Evolutionary conservation across 2,329 filamentous ascomycete genomes (phyloP), one percentile per base, ranked within the genome.

Genomic region (Dendryphion nanum): DNA sequence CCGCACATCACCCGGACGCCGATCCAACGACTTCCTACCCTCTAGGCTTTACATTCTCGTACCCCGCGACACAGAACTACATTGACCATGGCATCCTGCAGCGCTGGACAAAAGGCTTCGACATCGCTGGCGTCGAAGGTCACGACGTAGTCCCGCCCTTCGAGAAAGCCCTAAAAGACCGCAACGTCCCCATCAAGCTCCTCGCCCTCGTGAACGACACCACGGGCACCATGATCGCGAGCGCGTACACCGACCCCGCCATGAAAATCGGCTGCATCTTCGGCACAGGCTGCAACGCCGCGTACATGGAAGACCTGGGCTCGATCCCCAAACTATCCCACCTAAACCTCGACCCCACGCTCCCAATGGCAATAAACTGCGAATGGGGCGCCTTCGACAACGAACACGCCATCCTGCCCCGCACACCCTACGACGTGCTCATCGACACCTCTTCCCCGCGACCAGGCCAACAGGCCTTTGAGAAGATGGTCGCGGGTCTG

Each of bases 221-320:
- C 33, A 97, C 91, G 14, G 93, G 93, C 57, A 98, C 93, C 20
- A 75, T 98, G 57, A 95, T 98, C 59, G 93, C 93, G 44, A 97
- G 91, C 18, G 85, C 89, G 19, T 98, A 98, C 71, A 97, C 91
- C n/a, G 90, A 98, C 63, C 74, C 83, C 31, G 81, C 83, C 53
- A 94, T 96, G 80, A 89, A 83, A 71, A 93, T 97, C 57, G 93
- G 93, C 39, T 96, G 91, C 69, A 98, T 98, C 63, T 98, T 98
- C 59, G 93, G 93, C 55, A 98, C 93, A 10, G 93, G 93, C 42
- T 96, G 93, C 73, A 98, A 98, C 60, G 93, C 91, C 28, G 93
- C 93, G 26, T 98, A 98, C 73, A 95, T 98, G 86, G 93, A 98
- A 70, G 72, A 94, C 59, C 87, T 81, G 48, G 89, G 89, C 49